These are phyloP conservation scores for Encephalitozoon hellem DNA, from an alignment of 371 early-diverging fungal species.

Conservation along the genomic window DNA sequence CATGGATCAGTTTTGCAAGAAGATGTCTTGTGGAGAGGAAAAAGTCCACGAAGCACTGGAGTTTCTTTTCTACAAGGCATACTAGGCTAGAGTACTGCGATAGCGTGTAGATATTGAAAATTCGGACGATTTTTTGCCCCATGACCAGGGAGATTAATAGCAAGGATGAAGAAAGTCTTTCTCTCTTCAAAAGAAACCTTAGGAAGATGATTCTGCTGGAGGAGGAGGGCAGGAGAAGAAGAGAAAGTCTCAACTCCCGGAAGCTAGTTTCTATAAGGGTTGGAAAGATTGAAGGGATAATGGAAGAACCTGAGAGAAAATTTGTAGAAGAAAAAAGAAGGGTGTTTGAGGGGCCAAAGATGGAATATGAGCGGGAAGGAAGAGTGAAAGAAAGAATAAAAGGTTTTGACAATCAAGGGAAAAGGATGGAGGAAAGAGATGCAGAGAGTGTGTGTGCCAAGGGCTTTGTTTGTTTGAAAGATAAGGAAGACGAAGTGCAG, in stretches of 20 bases:
- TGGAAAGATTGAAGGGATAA: neutral
- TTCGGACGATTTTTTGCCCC: slow-evolving; percentile 2
- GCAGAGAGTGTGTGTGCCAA: no score
- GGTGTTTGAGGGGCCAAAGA: neutral
- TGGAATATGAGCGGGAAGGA: neutral
- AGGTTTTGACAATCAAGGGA: neutral
- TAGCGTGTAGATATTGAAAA: neutral
- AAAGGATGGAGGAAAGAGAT: neutral
- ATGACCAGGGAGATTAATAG: neutral
- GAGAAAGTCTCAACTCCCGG: neutral
- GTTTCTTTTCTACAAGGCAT: neutral
- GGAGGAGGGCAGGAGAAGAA: neutral
- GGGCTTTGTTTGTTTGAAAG: neutral
- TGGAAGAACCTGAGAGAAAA: neutral
- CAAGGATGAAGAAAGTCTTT: neutral
- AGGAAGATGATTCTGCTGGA: slow-evolving; percentile 1
- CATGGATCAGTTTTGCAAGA: neutral
- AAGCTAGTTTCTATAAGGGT: slow-evolving; percentile 7
- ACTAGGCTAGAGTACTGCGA: neutral
- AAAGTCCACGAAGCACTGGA: neutral
- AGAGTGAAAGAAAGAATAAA: neutral
- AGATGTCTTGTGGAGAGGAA: neutral
- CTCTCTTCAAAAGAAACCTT: neutral
- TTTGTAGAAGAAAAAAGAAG: neutral
- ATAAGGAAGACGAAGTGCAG: neutral